A percentile compares a stretch with the other conserved stretches of the same genome.
Evolutionary conservation across 1,284 basidiomycete genomes (phyloP).

Genomic region (Boletellus deceptivus): DNA sequence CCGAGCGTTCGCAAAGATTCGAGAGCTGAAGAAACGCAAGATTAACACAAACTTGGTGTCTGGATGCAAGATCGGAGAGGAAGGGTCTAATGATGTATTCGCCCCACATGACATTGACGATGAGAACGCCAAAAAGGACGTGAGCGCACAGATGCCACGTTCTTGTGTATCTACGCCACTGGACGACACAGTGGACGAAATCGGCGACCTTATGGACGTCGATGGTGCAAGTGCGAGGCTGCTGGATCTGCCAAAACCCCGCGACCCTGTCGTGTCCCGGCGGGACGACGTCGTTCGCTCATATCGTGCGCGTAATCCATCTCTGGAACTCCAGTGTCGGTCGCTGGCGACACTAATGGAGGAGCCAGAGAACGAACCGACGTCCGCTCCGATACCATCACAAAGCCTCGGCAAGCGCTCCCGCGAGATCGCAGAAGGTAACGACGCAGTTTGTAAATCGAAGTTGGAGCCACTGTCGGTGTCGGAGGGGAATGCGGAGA

Average conservation of each 20-base stretch:
- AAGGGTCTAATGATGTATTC: conserved; percentile 41
- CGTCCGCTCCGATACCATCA: conserved; percentile 10
- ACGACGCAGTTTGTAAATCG: conserved; percentile 12
- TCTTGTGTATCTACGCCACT: conserved; percentile 12
- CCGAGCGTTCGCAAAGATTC: conserved; percentile 50
- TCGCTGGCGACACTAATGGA: conserved; percentile 11
- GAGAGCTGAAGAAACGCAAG: conserved; percentile 54
- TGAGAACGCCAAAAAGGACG: conserved; percentile 59
- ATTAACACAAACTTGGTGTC: conserved; percentile 32
- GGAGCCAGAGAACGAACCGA: conserved; percentile 5
- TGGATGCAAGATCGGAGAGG: conserved; percentile 33
- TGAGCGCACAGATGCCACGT: conserved; percentile 29
- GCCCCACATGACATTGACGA: conserved; percentile 56
- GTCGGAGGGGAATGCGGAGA: conserved; percentile 23
- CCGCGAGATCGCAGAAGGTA: conserved; percentile 20
- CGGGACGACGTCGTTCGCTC: conserved; percentile 10
- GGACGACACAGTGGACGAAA: conserved; percentile 11
- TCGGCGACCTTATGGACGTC: conserved; percentile 9
- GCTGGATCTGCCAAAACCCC: conserved; percentile 1
- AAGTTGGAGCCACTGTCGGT: conserved; percentile 18
- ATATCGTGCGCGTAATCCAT: conserved; percentile 32
- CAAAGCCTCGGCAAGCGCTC: conserved; percentile 29
- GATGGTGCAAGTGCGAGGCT: conserved; percentile 8
- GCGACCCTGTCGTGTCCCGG: conserved; percentile 3
- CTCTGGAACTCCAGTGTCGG: conserved; percentile 33